These are phyloP conservation scores for Hippophae tibetana DNA, from an alignment of 306 rosid species.

Conservation along the genomic window DNA sequence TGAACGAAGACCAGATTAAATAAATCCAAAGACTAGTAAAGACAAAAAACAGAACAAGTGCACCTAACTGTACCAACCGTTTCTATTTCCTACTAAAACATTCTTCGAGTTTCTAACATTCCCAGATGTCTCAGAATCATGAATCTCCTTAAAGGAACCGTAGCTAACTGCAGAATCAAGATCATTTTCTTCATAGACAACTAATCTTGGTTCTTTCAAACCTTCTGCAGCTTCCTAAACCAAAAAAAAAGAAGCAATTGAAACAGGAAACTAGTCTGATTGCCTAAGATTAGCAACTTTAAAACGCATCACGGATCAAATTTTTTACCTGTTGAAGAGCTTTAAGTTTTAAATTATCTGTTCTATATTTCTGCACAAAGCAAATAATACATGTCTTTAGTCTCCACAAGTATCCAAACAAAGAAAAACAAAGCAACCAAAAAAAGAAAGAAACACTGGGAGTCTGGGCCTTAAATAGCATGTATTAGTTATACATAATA, in stretches of 20 bases:
- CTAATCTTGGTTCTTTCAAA: constrained; percentile 63
- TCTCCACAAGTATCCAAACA: constrained; percentile 10
- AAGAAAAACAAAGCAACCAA: not conserved
- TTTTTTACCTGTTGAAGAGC: constrained; percentile 64
- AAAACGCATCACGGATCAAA: not conserved
- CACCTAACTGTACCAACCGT: constrained; percentile 37
- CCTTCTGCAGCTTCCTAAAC: constrained; percentile 53
- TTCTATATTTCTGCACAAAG: constrained; percentile 62
- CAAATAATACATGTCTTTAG: constrained; percentile 25
- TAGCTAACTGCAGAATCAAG: constrained; percentile 18
- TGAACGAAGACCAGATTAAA: constrained; percentile 14
- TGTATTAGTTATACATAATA: too few relatives aligned
- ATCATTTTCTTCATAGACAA: constrained; percentile 61
- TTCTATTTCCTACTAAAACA: constrained; percentile 28
- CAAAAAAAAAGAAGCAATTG: constrained; percentile 4
- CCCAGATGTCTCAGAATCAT: constrained; percentile 29
- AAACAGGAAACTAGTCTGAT: constrained; percentile 2
- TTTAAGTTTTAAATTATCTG: constrained; percentile 45
- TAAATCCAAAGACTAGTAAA: constrained; percentile 12
- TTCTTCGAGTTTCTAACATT: constrained; percentile 25
- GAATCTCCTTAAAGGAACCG: constrained; percentile 16
- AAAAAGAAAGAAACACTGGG: constrained; percentile 1
- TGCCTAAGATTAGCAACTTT: not conserved
- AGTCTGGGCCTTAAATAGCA: too few relatives aligned
- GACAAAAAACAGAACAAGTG: constrained; percentile 4